Evolutionary conservation across 768 basidiomycete species (phyloP), one percentile per base, ranked within the genome.

Genomic region (Macrocybe gigantea): DNA sequence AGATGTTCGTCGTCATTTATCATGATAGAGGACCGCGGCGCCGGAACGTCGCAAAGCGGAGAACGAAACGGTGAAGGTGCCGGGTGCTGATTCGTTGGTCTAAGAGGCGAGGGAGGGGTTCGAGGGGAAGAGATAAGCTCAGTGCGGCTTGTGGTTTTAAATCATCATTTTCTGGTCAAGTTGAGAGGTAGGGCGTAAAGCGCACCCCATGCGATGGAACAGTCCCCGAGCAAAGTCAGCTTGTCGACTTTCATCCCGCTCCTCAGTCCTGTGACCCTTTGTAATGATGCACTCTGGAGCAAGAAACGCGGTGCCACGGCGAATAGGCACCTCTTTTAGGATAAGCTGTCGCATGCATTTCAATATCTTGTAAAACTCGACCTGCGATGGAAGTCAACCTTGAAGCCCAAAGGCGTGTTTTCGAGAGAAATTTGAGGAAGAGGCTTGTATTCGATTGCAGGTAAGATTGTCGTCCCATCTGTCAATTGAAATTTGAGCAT

Each of bases 371-470:
- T 22, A n/a, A 34, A 5, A 38, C 34, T 44, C 12, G 14, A 52
- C 9, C 42, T 32, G 33, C 12, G 29, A n/a, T 12, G 49, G 32
- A 45, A 38, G 42, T 57, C 34, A 51, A 90, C 93, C 73, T 97
- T 97, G 59, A 69, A 88, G 7, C 94, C 94, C 31, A 94, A 68
- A 2, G 78, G 78, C 1, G 93, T 95, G 13, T 75, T 78, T 6
- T 86, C 88, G 12, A 97, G 72, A 42, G 74, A 73, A 13, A 97
- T 53, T 38, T 79, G 72, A 1, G 79, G 77, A 30, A 96, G 60
- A 15, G 72, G 65, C 45, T 77, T 78, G 53, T 84, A 91, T 60
- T 97, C 94, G 52, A 94, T 82, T 2, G 88, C 94, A 33, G 75
- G 74, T 32, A 94, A 62, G 3, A 66, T 73, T 2, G 71, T 75